phyloP scores from a whole-genome alignment of 2,329 filamentous ascomycete species.

The Aspergillus pseudoviridinutans region DNA sequence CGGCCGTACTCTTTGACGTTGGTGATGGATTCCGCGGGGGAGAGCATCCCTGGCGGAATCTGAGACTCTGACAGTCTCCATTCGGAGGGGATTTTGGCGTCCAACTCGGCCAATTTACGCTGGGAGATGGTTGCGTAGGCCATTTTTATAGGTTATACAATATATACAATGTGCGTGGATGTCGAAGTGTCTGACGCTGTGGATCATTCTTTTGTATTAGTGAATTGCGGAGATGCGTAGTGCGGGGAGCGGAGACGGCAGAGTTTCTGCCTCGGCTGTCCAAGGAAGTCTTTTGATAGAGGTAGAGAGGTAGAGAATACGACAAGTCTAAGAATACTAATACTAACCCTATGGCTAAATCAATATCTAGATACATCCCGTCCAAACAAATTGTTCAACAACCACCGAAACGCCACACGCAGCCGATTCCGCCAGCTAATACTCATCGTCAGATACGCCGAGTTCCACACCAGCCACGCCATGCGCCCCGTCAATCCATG shows the following conservation, averaged over 20 bases:
- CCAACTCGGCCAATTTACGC: slow-evolving; percentile 37
- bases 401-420: slow-evolving; percentile 40
- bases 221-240: background rate
- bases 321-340: too few species aligned
- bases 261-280: background rate
- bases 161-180: too few species aligned
- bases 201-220: background rate
- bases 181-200: background rate
- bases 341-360: background rate
- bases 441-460: slow-evolving; percentile 44
- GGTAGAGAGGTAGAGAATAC: too few species aligned
- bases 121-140: slow-evolving; percentile 32
- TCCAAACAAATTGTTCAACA: slow-evolving; percentile 42
- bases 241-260: background rate
- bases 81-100: slow-evolving; percentile 36
- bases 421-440: slow-evolving; percentile 46
- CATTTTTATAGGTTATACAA: background rate
- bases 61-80: slow-evolving; percentile 34
- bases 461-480: slow-evolving; percentile 43
- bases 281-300: background rate
- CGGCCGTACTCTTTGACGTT: slow-evolving; percentile 28
- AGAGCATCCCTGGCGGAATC: slow-evolving; percentile 34
- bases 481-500: slow-evolving; percentile 37
- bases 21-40: slow-evolving; percentile 33
- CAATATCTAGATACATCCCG: slow-evolving; percentile 43